Base-by-base conservation (phyloP, 1,139 yeast species). In the Scheffersomyces segobiensis region DNA sequence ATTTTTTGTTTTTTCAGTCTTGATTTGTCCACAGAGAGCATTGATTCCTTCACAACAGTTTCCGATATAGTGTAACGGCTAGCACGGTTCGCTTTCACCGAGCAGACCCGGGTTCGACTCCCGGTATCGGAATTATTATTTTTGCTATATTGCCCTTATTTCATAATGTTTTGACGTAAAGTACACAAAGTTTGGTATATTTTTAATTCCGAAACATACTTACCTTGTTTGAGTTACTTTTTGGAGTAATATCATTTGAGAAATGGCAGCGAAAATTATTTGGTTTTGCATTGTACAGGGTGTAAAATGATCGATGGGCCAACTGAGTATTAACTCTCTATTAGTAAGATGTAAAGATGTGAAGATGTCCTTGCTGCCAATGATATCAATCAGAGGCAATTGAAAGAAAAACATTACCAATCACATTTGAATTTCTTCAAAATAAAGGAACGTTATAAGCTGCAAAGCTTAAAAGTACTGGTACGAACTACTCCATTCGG, bases 31-130 rank as follows among this genome's bases (percentile, higher is more conserved):
- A 24, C 32, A 24, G 8, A 7, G 2, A 24, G 32, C 32, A 1
- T 24, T n/a, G n/a, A 24, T 1, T 2, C 3, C 3, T 48, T 5
- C 12, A 48, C 14, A 48, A 20, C 14, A 48, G 1, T 6, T 5
- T 84, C 87, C 88, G 88, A 84, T 85, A 80, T 85, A 82, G 88
- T 85, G 88, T 85, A 85, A 84, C 87, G 88, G 89, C 85, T 85
- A 85, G 86, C 88, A 85, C 88, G 87, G 88, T 84, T 81, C 88
- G 87, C 88, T 85, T 84, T 85, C 88, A 85, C 88, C 87, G 88
- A 82, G 88, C 88, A 85, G 81, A 83, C 87, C 89, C 86, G 89
- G 88, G 89, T 85, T 85, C 89, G 87, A 85, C 87, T 85, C 89
- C 89, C 89, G 86, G 89, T 81, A 84, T 84, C 88, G 89, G 88